Base-by-base conservation (phyloP, 1,284 basidiomycete genomes). In the Papiliotrema nemorosa region DNA sequence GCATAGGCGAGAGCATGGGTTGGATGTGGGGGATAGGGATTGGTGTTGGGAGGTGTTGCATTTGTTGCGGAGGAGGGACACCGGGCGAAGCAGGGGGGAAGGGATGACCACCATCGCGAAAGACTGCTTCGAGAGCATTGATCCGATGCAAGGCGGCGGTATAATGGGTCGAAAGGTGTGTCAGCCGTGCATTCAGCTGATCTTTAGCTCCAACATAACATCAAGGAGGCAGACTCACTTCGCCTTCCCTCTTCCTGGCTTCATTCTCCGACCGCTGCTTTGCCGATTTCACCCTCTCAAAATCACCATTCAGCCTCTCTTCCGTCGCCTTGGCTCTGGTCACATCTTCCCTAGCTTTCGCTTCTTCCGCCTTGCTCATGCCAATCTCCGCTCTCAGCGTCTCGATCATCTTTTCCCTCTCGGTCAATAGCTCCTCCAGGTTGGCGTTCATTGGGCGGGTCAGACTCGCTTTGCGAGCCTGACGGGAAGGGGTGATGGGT, bases 301-400 rank as follows among this genome's bases (percentile, higher is more conserved):
- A 43, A 25, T 69, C 67, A 10, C 56, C 40, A 26, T 55, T 62
- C 46, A 64, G 21, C 46, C 49, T 53, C 50, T 69, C 70, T 40
- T 69, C 69, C 3, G 53, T 52, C 16, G 50, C 47, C 24, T 57
- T 58, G 3, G 57, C 58, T 29, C 60, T 52, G 18, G 52, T 41
- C 3, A 60, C 59, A 34, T 66, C 67, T 18, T 70, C 68, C 31
- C 57, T 60, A 3, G 69, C 69, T 49, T 64, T 71, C 22, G 62
- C 59, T 43, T 69, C 67, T 40, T 69, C 65, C 1, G 70, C 70
- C 49, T 69, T 70, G 3, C 66, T 60, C 27, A 55, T 43, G 0
- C 70, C 70, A 40, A 71, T 63, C 50, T 73, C 70, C 5, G 64
- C 68, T 26, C 70, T 55, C 1, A 73, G 47, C 3, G 55, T 34